phyloP scores from a whole-genome alignment of 1,139 yeast species.

The Saccharomycopsis hybrid region DNA sequence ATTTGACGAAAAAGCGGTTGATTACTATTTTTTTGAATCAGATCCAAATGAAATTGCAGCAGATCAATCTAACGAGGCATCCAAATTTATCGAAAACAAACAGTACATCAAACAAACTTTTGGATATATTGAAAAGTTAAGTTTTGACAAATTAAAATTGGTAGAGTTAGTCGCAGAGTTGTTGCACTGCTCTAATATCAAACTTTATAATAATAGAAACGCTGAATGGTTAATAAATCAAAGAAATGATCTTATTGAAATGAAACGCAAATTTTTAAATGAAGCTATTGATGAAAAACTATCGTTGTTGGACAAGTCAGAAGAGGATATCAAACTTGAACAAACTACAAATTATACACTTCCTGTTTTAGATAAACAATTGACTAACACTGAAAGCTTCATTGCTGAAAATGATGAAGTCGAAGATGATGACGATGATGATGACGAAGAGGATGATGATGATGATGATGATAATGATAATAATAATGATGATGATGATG shows the following conservation, averaged over 20 bases:
- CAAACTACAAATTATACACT: neutral
- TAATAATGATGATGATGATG: conserved; percentile 22
- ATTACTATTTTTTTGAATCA: conserved; percentile 11
- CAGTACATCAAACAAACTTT: conserved; percentile 14
- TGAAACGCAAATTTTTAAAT: conserved; percentile 4
- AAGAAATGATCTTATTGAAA: conserved; percentile 45
- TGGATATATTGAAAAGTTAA: conserved; percentile 35
- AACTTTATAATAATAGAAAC: conserved; percentile 74
- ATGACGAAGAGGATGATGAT: no score
- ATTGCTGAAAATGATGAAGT: conserved; percentile 2
- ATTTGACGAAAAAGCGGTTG: conserved; percentile 7
- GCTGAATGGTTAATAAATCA: conserved; percentile 74
- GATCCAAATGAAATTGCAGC: conserved; percentile 6
- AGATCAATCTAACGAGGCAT: neutral
- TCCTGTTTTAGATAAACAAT: neutral
- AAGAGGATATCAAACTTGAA: neutral
- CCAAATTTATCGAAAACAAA: conserved; percentile 6
- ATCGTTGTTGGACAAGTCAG: neutral
- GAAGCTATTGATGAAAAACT: conserved; percentile 18
- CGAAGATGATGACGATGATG: no score
- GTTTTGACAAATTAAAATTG: conserved; percentile 89
- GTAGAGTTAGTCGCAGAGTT: conserved; percentile 94
- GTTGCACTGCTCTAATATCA: conserved; percentile 96
- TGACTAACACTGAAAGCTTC: conserved; percentile 1
- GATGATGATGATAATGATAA: conserved; percentile 19